Percentiles rank a stretch among this genome's conserved stretches.
These are phyloP conservation scores for Fusarium sp. DNA, from an alignment of 2,329 filamentous ascomycete genomes.

Conservation along the genomic window DNA sequence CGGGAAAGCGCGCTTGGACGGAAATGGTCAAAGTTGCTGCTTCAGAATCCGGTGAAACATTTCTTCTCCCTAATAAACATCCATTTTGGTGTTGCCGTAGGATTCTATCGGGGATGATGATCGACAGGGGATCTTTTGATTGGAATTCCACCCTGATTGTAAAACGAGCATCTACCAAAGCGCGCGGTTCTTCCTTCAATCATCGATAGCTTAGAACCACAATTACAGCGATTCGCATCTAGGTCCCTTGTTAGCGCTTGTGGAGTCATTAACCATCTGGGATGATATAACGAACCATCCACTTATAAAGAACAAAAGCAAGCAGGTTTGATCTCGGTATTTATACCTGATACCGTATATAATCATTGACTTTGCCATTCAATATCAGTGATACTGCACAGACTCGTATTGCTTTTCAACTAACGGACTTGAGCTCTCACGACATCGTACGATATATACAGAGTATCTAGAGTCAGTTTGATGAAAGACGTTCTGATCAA, in stretches of 20 bases:
- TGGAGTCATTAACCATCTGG: neutral
- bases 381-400: neutral
- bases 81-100: neutral
- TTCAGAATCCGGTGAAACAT: slow-evolving; percentile 31
- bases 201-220: neutral
- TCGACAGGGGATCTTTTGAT: slow-evolving; percentile 32
- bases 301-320: neutral
- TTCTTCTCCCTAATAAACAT: neutral
- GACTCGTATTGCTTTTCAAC: too few species aligned
- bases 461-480: too few species aligned
- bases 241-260: neutral
- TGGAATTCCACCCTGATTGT: neutral
- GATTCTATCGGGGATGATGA: slow-evolving; percentile 19
- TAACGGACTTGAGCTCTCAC: neutral
- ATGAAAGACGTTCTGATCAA: too few species aligned
- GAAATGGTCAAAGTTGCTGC: slow-evolving; percentile 12
- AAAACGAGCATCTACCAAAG: neutral
- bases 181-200: neutral
- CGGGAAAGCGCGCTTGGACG: slow-evolving; percentile 19
- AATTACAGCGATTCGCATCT: neutral
- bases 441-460: neutral
- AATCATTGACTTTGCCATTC: neutral
- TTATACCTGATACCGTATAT: neutral
- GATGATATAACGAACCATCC: neutral
- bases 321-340: neutral